Evolutionary conservation across 2,329 filamentous ascomycete species (phyloP).

Genomic region (Zymoseptoria passerinii): DNA sequence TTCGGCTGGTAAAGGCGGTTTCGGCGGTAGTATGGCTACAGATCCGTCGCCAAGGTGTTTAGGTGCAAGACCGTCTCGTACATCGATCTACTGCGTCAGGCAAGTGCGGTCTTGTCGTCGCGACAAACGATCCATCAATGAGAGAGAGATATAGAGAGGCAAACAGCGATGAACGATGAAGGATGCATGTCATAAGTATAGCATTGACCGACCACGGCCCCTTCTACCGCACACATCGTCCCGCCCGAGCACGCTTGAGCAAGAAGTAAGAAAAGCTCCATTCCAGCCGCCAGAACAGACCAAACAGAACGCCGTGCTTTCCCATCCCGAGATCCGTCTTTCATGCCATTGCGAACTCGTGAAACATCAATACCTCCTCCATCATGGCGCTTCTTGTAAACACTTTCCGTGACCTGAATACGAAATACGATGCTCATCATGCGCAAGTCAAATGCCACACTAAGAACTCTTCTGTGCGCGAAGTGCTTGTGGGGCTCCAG

Average conservation of each 20-base stretch:
- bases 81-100: too few species aligned
- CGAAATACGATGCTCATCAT: neutral
- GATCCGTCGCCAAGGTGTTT: neutral
- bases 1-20: too few species aligned
- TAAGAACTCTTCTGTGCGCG: slow-evolving; percentile 18
- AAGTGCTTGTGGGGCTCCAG: slow-evolving; percentile 25
- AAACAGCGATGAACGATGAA: neutral
- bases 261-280: neutral
- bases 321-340: neutral
- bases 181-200: neutral
- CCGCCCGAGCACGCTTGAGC: neutral
- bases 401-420: neutral
- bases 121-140: neutral
- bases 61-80: neutral
- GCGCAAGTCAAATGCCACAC: slow-evolving; percentile 1
- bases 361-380: slow-evolving; percentile 3
- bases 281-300: neutral
- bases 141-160: neutral
- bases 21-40: neutral
- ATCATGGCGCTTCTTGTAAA: slow-evolving; percentile 1
- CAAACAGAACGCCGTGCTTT: neutral
- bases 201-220: neutral
- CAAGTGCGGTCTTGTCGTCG: too few species aligned
- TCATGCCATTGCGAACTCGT: neutral
- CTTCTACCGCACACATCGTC: neutral